phyloP scores from a whole-genome alignment of 371 early-diverging fungal species.

The Mycotypha africana region DNA sequence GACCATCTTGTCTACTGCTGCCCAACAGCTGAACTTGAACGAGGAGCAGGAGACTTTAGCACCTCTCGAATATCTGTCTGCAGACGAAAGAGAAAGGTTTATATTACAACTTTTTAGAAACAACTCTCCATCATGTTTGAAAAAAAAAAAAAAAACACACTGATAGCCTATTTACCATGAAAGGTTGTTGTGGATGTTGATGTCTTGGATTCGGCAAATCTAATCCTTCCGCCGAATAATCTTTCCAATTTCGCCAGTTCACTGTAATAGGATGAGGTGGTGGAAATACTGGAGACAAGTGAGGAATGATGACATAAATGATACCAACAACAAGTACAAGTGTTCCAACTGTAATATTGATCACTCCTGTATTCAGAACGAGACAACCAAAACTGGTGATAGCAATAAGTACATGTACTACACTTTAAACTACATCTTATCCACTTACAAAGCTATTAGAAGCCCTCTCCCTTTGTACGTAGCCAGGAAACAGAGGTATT shows the following conservation, averaged over 20 bases:
- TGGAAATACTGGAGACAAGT: constrained; percentile 23
- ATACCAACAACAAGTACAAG: constrained; percentile 26
- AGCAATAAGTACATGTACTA: too few relatives aligned
- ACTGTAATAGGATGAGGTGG: constrained; percentile 31
- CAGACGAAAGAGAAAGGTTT: too few relatives aligned
- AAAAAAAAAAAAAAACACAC: neutral
- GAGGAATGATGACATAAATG: constrained; percentile 34
- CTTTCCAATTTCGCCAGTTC: constrained; percentile 44
- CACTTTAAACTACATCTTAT: neutral
- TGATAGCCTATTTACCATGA: constrained; percentile 11
- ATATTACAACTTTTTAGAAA: too few relatives aligned
- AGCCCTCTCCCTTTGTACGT: constrained; percentile 34
- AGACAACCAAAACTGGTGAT: constrained; percentile 43
- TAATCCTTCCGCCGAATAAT: constrained; percentile 38
- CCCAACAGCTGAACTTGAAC: too few relatives aligned
- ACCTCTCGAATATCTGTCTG: too few relatives aligned
- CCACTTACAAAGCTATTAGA: constrained; percentile 36
- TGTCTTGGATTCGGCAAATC: constrained; percentile 27
- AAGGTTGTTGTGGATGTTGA: too few relatives aligned
- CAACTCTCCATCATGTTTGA: too few relatives aligned
- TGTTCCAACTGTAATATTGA: constrained; percentile 36
- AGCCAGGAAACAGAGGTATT: constrained; percentile 29
- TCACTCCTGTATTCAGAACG: constrained; percentile 20
- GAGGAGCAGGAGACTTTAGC: too few relatives aligned
- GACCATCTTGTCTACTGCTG: too few relatives aligned